Evolutionary conservation across 2,329 filamentous ascomycete genomes (phyloP).

Genomic region (Aspergillus fumigatiaffinis): DNA sequence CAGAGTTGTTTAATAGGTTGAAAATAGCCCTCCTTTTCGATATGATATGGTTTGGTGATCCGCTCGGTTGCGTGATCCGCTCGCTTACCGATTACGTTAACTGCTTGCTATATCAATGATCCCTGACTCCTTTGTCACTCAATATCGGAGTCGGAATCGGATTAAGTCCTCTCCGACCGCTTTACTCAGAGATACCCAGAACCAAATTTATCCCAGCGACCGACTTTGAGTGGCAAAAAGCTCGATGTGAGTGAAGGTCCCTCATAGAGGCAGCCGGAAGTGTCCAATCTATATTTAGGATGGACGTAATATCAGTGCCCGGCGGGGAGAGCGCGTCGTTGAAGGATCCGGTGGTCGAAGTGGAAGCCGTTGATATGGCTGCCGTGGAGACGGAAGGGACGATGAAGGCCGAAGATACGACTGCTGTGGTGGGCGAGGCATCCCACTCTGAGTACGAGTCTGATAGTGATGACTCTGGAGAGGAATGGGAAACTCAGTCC

Average conservation of each 20-base stretch:
- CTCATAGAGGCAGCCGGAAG: constrained; percentile 30
- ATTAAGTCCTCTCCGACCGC: constrained; percentile 27
- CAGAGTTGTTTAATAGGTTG: no score
- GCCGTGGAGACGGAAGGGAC: constrained; percentile 17
- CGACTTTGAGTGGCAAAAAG: constrained; percentile 23
- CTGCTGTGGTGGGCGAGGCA: constrained; percentile 28
- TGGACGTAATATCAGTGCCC: constrained; percentile 37
- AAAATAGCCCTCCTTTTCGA: no score
- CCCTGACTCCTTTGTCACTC: neutral
- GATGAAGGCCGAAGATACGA: constrained; percentile 21
- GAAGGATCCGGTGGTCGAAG: constrained; percentile 34
- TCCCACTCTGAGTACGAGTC: constrained; percentile 33
- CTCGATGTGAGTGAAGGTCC: constrained; percentile 28
- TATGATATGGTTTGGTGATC: no score
- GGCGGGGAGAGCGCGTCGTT: constrained; percentile 29
- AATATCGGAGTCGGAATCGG: constrained; percentile 21
- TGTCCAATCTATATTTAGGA: constrained; percentile 31
- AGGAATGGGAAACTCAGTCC: constrained; percentile 60
- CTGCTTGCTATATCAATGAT: neutral
- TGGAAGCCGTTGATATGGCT: constrained; percentile 31
- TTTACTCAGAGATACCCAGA: constrained; percentile 21
- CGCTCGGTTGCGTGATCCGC: no score
- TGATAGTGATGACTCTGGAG: constrained; percentile 33
- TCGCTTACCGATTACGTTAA: no score
- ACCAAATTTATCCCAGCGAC: constrained; percentile 24